Base-by-base conservation (phyloP, 75 land plant genomes). In the Selaginella moellendorffii region DNA sequence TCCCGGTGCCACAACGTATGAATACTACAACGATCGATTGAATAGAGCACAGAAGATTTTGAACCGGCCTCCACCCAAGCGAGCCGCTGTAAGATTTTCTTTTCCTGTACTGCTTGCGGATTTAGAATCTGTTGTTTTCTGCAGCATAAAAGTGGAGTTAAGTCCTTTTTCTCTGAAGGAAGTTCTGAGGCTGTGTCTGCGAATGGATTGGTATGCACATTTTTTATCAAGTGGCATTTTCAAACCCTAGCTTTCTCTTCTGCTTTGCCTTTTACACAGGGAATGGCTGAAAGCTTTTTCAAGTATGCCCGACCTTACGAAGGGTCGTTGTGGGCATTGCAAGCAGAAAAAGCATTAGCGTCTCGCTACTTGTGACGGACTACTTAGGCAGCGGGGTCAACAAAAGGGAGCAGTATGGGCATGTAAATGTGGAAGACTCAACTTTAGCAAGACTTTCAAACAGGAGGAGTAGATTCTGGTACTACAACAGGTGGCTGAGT, bases 81-180 rank as follows among this genome's bases (percentile, higher is more conserved):
- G 46, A 36, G 46, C 46, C 14, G 46, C 46, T 5, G 46, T 36
- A 36, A 36, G 46, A 36, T n/a, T n/a, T n/a, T n/a, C n/a, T n/a
- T n/a, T n/a, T n/a, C n/a, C n/a, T n/a, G n/a, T n/a, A n/a, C n/a
- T 36, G 14, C 46, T 36, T 36, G 5, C 14, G 46, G 5, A 36
- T 36, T 5, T 36, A 36, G 14, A 36, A 5, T 5, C 5, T 36
- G 46, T 36, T n/a, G n/a, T n/a, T n/a, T n/a, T n/a, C 14, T 36
- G 46, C 46, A 36, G 46, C 46, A 36, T 30, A 52, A 21, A 9
- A 46, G 53, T 30, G 67, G 67, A 65, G 42, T 24, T 9, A 65
- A 65, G 27, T 30, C 67, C 21, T 65, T 51, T 52, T 65, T 65
- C 61, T 30, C 67, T 30, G 54, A 53, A 52, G 67, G 67, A 53